Percentiles rank a stretch among this genome's conserved stretches.
Conservation (phyloP, 805 yeast genomes). For the Wickerhamiella azyma region DNA sequence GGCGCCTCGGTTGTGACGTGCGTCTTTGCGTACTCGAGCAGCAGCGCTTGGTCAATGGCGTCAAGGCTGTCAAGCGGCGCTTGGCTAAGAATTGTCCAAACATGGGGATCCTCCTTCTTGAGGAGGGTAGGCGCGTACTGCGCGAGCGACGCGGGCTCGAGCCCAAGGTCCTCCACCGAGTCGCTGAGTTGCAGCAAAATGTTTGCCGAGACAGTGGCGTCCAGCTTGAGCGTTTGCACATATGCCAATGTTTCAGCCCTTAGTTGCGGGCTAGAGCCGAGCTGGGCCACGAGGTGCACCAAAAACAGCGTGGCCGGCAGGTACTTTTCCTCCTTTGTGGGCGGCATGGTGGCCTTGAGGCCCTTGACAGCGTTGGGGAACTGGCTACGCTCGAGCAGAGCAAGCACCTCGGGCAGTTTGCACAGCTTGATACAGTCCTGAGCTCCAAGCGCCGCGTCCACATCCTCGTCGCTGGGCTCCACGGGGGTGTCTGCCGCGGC, state of each 20-base stretch:
- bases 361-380: conserved; percentile 23
- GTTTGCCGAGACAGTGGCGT: background rate
- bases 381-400: conserved; percentile 26
- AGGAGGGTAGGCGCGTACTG: background rate
- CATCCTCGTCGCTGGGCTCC: conserved; percentile 89
- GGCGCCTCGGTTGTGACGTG: background rate
- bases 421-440: conserved; percentile 71
- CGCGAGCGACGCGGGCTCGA: background rate
- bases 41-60: background rate
- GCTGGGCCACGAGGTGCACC: conserved; percentile 17
- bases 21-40: background rate
- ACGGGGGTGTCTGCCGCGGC: conserved; percentile 74
- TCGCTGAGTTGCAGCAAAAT: background rate
- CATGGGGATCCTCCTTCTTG: background rate
- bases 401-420: conserved; percentile 42
- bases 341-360: conserved; percentile 23
- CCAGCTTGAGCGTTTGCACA: background rate
- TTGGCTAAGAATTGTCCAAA: conserved; percentile 1
- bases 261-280: background rate
- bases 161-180: background rate
- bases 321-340: conserved; percentile 18
- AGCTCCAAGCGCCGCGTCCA: conserved; percentile 71
- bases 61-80: background rate
- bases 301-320: conserved; percentile 20
- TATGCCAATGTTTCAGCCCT: background rate